Evolutionary conservation across 169 alveolate genomes (phyloP), one percentile per base, ranked within the genome.

Genomic region (Amoebophrya sp.): DNA sequence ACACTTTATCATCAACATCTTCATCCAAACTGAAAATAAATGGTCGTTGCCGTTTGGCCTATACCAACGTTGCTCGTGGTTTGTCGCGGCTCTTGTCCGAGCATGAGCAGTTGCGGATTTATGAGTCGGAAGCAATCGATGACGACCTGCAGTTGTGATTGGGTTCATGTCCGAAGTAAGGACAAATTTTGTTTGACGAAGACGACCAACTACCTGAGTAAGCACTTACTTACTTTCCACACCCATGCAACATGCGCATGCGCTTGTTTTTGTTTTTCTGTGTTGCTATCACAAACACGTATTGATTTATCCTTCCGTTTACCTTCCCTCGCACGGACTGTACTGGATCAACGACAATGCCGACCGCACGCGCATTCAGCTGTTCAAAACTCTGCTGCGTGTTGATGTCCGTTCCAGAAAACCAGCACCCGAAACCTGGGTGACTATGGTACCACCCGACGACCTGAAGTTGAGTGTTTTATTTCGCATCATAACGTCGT

Each of bases 361-460:
- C 99, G 89, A 99, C 99, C 0, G 99, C 99, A 90, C 99, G 96
- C 41, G 97, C 98, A 93, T 98, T 97, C 91, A 98, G 97, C 96
- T 98, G 99, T 95, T 99, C 99, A 94, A 98, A 98, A 93, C 99
- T 97, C 95, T 97, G 98, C 95, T 99, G 99, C 40, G 99, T 99
- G 94, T 98, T 98, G 90, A 98, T 97, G 95, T 99, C 99, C 90
- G 99, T 97, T 88, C 99, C 98, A 32, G 99, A 98, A 90, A 99
- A 96, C 99, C 99, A 99, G 93, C 99, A 98, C 18, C 99, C 99
- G 93, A 98, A 99, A 40, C 99, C 99, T 0, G 99, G 99, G 95
- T 99, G 99, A 39, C 99, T 98, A 95, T 99, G 99, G 94, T 99
- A 99, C 99, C 99, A 99, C 25, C 99, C 99, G 89, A 98, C 99